Conservation (phyloP, 176 grass and related monocot genomes). For the Dactylis glomerata region DNA sequence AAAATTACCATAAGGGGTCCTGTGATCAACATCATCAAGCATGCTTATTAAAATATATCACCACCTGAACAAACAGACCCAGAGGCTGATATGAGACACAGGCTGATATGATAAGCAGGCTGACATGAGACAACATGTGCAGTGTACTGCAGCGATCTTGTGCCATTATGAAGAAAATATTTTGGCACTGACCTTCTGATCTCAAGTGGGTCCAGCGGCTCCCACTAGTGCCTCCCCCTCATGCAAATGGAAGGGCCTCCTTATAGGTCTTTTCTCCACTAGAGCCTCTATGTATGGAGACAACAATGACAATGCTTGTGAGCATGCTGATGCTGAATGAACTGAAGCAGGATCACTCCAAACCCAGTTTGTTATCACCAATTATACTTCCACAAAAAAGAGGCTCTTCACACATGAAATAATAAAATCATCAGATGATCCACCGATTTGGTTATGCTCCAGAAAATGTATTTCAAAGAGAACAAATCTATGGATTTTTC, state of each 20-base stretch:
- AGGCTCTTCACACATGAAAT: background rate
- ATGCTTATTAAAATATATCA: constrained; percentile 57
- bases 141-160: background rate
- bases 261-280: background rate
- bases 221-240: constrained; percentile 63
- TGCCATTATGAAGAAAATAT: background rate
- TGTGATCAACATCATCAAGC: constrained; percentile 54
- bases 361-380: background rate
- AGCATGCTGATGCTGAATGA: background rate
- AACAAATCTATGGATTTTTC: too few species aligned
- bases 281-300: background rate
- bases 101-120: too few species aligned
- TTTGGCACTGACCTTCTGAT: constrained; percentile 54
- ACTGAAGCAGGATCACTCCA: background rate
- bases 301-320: background rate
- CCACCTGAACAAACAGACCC: constrained; percentile 50
- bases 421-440: background rate
- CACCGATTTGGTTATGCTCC: too few species aligned
- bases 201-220: constrained; percentile 52
- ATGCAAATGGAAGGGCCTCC: background rate
- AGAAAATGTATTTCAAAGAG: too few species aligned
- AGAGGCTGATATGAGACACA: background rate
- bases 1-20: constrained; percentile 66
- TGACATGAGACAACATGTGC: background rate
- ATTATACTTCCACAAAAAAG: background rate